Conservation (phyloP, 2,329 filamentous ascomycete species). For the Zymoseptoria pseudotritici region DNA sequence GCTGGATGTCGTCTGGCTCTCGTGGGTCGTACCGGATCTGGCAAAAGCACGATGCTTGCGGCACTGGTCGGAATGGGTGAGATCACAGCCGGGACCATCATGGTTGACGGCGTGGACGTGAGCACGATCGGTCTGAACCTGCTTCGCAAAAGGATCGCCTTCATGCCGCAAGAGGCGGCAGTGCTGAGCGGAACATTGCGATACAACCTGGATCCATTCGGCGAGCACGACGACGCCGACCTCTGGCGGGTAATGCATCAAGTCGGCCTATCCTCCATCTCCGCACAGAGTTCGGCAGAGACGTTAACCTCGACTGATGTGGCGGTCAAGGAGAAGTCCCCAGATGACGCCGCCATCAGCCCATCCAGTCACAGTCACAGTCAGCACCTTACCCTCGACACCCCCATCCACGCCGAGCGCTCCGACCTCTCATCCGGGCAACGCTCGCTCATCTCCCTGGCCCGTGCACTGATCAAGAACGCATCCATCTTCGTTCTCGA, state of each 20-base stretch:
- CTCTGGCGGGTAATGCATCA: constrained; percentile 32
- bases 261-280: not conserved
- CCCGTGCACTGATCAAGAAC: not conserved
- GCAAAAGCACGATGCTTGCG: constrained; percentile 8
- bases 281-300: not conserved
- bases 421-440: not conserved
- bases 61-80: constrained; percentile 6
- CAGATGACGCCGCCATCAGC: not conserved
- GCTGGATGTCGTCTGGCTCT: constrained; percentile 54
- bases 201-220: constrained; percentile 69
- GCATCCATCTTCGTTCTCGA: not conserved
- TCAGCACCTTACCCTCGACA: not conserved
- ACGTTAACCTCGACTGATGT: not conserved
- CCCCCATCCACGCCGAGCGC: not conserved
- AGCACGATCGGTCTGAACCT: constrained; percentile 63
- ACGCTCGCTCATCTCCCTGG: not conserved
- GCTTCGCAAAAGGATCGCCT: constrained; percentile 63
- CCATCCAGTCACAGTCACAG: not conserved
- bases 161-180: constrained; percentile 51
- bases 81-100: constrained; percentile 55
- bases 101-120: constrained; percentile 68
- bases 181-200: constrained; percentile 54
- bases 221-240: constrained; percentile 60
- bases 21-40: constrained; percentile 74
- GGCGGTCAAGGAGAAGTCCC: not conserved